Percentiles rank a stretch among this genome's conserved stretches.
These are phyloP conservation scores for Aureobasidium pullulans DNA, from an alignment of 2,329 filamentous ascomycete species.

Conservation along the genomic window DNA sequence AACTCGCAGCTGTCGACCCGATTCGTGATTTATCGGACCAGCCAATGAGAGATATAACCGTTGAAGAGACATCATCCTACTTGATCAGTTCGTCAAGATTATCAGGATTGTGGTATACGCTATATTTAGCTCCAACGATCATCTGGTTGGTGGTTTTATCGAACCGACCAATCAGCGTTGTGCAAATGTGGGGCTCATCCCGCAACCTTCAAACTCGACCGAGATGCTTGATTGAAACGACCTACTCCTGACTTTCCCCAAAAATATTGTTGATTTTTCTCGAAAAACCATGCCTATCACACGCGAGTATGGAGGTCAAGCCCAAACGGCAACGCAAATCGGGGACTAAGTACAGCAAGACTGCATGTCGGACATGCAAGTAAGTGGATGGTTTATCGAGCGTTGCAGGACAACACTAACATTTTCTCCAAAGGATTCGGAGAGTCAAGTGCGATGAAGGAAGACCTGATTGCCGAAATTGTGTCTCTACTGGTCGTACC, in stretches of 20 bases:
- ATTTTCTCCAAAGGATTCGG: neutral
- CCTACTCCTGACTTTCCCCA: too few relatives aligned
- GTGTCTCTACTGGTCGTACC: neutral
- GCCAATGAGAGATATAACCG: too few relatives aligned
- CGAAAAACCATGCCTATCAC: neutral
- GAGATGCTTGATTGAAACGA: too few relatives aligned
- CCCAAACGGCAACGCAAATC: neutral
- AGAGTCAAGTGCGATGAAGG: neutral
- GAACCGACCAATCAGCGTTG: neutral
- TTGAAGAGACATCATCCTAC: too few relatives aligned
- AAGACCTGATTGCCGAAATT: neutral
- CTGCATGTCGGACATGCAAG: neutral
- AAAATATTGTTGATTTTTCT: neutral
- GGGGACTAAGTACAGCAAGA: neutral
- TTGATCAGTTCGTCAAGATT: too few relatives aligned
- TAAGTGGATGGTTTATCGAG: neutral
- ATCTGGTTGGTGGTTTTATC: neutral
- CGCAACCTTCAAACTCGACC: neutral
- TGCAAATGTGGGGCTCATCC: neutral
- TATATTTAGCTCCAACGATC: neutral
- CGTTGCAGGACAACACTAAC: neutral
- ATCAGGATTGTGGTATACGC: too few relatives aligned
- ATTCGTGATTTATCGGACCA: too few relatives aligned
- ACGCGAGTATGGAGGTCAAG: neutral
- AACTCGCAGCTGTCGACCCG: too few relatives aligned